These are phyloP conservation scores for Yarrowia yakushimensis DNA, from an alignment of 805 yeast species.

Conservation along the genomic window DNA sequence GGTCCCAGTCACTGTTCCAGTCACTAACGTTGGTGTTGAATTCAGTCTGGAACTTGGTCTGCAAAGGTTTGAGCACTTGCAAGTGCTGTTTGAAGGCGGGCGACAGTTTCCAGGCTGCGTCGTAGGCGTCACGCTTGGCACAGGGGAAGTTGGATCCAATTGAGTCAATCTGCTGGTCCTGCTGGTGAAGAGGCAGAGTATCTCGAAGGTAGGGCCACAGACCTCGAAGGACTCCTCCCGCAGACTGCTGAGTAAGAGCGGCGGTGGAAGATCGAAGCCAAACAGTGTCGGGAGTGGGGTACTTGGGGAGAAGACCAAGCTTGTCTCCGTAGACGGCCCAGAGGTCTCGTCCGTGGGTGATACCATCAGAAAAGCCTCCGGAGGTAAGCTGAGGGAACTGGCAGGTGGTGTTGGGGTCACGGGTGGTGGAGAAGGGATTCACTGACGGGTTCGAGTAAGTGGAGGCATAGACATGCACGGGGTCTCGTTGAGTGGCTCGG, in stretches of 20 bases:
- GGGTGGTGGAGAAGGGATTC: slow-evolving; percentile 34
- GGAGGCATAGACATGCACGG: slow-evolving; percentile 30
- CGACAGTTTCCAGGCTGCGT: background rate
- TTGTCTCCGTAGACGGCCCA: slow-evolving; percentile 40
- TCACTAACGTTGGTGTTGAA: slow-evolving; percentile 32
- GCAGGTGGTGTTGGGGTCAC: slow-evolving; percentile 36
- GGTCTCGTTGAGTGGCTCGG: slow-evolving; percentile 27
- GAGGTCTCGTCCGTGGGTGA: slow-evolving; percentile 42
- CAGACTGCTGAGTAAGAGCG: slow-evolving; percentile 43
- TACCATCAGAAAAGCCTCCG: slow-evolving; percentile 43
- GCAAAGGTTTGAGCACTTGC: slow-evolving; percentile 36
- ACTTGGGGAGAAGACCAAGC: slow-evolving; percentile 39
- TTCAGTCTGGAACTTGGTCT: slow-evolving; percentile 36
- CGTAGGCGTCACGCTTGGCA: slow-evolving; percentile 22
- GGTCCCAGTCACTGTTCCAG: slow-evolving; percentile 38
- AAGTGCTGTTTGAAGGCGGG: slow-evolving; percentile 33
- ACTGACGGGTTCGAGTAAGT: slow-evolving; percentile 32
- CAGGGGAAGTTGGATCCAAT: slow-evolving; percentile 42
- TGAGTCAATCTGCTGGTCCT: slow-evolving; percentile 38
- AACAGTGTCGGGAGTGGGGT: slow-evolving; percentile 36
- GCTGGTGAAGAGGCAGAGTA: slow-evolving; percentile 38
- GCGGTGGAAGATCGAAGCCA: slow-evolving; percentile 42
- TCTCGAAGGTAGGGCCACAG: slow-evolving; percentile 39
- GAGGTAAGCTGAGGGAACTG: slow-evolving; percentile 44
- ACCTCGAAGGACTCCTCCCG: slow-evolving; percentile 40